Percentiles rank a stretch among this genome's conserved stretches.
Conservation (phyloP, 164 flowering plant species). For the Euptelea pleiosperma region DNA sequence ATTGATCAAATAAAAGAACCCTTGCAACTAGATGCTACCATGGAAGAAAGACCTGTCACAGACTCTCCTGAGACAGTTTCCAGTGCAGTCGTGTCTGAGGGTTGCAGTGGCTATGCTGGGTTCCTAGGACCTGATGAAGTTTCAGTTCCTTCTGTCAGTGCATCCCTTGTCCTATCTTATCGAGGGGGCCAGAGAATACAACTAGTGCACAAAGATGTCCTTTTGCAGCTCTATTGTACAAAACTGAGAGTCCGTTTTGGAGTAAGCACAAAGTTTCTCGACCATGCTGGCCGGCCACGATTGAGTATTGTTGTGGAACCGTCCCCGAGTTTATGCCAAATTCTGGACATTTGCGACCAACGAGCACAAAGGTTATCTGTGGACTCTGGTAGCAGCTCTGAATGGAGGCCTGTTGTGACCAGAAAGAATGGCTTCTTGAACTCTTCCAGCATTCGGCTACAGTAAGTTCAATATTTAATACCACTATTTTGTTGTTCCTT, state of each 20-base stretch:
- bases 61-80: slow-evolving; percentile 26
- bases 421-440: slow-evolving; percentile 55
- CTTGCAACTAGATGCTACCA: slow-evolving; percentile 24
- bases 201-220: slow-evolving; percentile 43
- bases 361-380: slow-evolving; percentile 40
- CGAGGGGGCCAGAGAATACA: slow-evolving; percentile 47
- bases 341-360: slow-evolving; percentile 68
- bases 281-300: slow-evolving; percentile 75
- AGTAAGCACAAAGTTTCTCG: slow-evolving; percentile 55
- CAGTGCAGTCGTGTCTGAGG: slow-evolving; percentile 23
- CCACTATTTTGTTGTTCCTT: background rate
- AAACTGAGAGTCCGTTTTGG: slow-evolving; percentile 74
- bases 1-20: slow-evolving; percentile 36
- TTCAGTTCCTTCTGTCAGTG: slow-evolving; percentile 46
- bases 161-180: slow-evolving; percentile 39
- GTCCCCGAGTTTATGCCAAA: slow-evolving; percentile 47
- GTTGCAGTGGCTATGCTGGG: slow-evolving; percentile 30
- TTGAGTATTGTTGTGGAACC: slow-evolving; percentile 68
- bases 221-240: slow-evolving; percentile 49
- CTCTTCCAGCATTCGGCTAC: slow-evolving; percentile 59
- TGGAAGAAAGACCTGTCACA: slow-evolving; percentile 35
- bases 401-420: slow-evolving; percentile 72
- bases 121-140: slow-evolving; percentile 66
- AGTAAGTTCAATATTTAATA: slow-evolving; percentile 49
- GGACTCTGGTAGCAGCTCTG: slow-evolving; percentile 77